Evolutionary conservation across 192 early-diverging fungal genomes (phyloP), one percentile per base, ranked within the genome.

Genomic region (Entomortierella chlamydospora): DNA sequence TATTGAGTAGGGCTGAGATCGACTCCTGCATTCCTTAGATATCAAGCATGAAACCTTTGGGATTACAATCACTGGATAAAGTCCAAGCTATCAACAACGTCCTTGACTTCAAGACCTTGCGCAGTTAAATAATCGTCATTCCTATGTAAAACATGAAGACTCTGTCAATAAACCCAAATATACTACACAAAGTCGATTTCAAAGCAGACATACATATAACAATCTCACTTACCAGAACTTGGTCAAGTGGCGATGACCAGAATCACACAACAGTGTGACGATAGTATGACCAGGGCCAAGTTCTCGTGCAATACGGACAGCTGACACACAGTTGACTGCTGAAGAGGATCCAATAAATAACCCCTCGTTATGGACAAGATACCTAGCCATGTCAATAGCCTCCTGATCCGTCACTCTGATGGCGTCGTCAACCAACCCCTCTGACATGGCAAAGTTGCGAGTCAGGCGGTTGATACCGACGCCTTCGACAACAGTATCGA

Each of bases 401-500:
- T 98, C 95, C 41, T 87, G 82, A 81, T 99, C 98, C 0, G 88
- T 89, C 1, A 98, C 98, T 20, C 89, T 71, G 11, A 93, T 86
- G 0, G 96, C 96, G 64, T 95, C 94, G 47, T 97, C 92, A 31
- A 99, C 86, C 47, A 82, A 80, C 0, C 86, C 85, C 18, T 87
- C 73, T 13, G 82, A 86, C n/a, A 71, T 64, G 59, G 84, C 79
- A 83, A 98, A 96, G 71, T 99, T 99, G 11, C 86, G 81, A 7
- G 98, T 99, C 65, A 97, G 63, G 15, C 98, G 89, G 82, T 98
- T 99, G 65, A 98, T 91, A 0, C 98, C 98, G 10, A 99, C 89
- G 7, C 98, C 98, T 83, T 99, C 98, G 0, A 99, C 95, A 28
- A 99, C 88, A 31, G 98, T 93, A 71, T 99, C 98, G n/a, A 98